Evolutionary conservation across 2,329 filamentous ascomycete species (phyloP).

Genomic region (Xylariaceae sp.): DNA sequence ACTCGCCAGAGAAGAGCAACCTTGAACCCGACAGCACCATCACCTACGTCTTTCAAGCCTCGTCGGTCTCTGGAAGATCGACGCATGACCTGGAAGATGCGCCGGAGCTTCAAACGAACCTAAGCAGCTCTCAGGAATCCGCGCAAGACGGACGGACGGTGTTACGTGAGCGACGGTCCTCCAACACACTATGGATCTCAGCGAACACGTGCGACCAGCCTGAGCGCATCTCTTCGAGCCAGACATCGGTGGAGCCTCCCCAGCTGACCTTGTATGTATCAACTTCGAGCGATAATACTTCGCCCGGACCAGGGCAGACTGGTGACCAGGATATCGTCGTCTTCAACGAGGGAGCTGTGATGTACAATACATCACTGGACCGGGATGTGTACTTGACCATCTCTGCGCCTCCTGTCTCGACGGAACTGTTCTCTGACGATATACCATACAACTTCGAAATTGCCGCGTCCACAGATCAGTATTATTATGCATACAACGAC

Average conservation of each 20-base stretch:
- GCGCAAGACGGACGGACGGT: constrained; percentile 12
- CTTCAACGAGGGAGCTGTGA: constrained; percentile 64
- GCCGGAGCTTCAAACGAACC: constrained; percentile 18
- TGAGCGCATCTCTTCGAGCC: constrained; percentile 38
- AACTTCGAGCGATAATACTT: constrained; percentile 51
- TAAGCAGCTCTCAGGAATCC: constrained; percentile 12
- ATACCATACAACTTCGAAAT: constrained; percentile 67
- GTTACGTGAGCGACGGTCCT: constrained; percentile 18
- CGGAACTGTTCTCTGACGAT: constrained; percentile 48
- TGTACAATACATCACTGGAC: constrained; percentile 52
- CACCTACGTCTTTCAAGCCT: constrained; percentile 56
- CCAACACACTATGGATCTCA: constrained; percentile 64
- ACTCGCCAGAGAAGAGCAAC: constrained; percentile 52
- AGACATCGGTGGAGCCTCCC: constrained; percentile 44
- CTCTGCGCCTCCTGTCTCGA: constrained; percentile 57
- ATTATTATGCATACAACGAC: constrained; percentile 61
- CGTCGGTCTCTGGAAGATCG: constrained; percentile 39
- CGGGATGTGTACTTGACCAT: constrained; percentile 71
- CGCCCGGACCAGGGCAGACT: constrained; percentile 55
- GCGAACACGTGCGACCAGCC: constrained; percentile 84
- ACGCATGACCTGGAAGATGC: constrained; percentile 10
- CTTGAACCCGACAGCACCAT: constrained; percentile 55
- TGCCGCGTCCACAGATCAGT: constrained; percentile 71
- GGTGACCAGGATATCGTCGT: constrained; percentile 35
- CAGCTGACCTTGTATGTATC: constrained; percentile 78